Percentiles rank a stretch among this genome's conserved stretches.
phyloP scores from a whole-genome alignment of 169 alveolate species.

The Cryptosporidium xiaoi region DNA sequence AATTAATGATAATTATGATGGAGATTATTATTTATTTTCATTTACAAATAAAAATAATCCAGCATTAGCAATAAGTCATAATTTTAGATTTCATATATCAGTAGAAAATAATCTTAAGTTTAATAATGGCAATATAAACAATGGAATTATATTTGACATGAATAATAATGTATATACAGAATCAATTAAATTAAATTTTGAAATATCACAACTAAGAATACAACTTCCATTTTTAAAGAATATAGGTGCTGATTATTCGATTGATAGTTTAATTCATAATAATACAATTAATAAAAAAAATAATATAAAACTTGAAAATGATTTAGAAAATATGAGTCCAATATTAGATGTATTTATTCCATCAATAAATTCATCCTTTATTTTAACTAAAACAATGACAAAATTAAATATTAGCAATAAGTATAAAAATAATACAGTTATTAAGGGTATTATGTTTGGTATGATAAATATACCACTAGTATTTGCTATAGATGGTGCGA shows the following conservation, averaged over 20 bases:
- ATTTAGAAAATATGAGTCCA: slow-evolving; percentile 7
- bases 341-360: slow-evolving; percentile 62
- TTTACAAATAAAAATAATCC: slow-evolving; percentile 38
- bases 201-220: slow-evolving; percentile 45
- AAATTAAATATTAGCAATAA: neutral
- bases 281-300: neutral
- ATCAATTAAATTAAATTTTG: slow-evolving; percentile 22
- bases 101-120: neutral
- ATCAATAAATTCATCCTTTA: slow-evolving; percentile 34
- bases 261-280: neutral
- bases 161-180: neutral
- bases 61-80: slow-evolving; percentile 55
- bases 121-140: neutral
- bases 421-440: neutral
- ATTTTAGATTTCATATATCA: slow-evolving; percentile 1
- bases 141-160: neutral
- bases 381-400: neutral
- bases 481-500: slow-evolving; percentile 69
- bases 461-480: slow-evolving; percentile 38
- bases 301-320: neutral
- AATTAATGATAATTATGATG: neutral
- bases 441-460: slow-evolving; percentile 34
- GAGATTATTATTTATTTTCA: slow-evolving; percentile 2
- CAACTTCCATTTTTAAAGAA: slow-evolving; percentile 54
- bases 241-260: slow-evolving; percentile 31